Evolutionary conservation across 2,329 filamentous ascomycete genomes (phyloP), one percentile per base, ranked within the genome.

Genomic region (Tolypocladium capitatum): DNA sequence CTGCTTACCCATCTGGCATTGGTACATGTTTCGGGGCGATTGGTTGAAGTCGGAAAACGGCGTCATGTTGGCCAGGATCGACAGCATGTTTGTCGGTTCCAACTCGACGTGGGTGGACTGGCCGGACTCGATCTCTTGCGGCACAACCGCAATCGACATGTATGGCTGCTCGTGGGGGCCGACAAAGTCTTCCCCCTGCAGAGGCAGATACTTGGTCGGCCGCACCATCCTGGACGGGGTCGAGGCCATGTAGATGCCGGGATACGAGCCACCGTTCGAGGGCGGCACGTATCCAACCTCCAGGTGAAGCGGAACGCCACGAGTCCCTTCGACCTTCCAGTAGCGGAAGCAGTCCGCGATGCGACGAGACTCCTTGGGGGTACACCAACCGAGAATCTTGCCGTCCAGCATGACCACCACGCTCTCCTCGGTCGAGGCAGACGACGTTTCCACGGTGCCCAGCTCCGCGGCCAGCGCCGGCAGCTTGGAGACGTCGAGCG

Each of bases 1-100:
- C 71, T 98, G 92, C 66, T 98, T 98, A 70, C 88, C 89, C 92
- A 97, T 97, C 74, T 97, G 92, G 70, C 90, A 96, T 64, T 94
- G 87, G 64, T 97, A 98, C 91, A 97, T 97, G 69, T 98, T 98
- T 76, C 92, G 78, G 1, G 92, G 92, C 14, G 90, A 96, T 67
- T 98, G 92, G 68, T 98, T 98, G 70, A 95, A 95, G 64, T 98
- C 88, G 43, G 91, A 96, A 69, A 98, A 98, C 4, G 92, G 92
- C 0, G 92, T 98, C 84, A 96, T 94, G 68, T 97, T 97, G 59
- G 92, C 92, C 46, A 98, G 76, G 54, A 98, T 97, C 8, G 91
- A 97, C 27, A 98, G 79, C 55, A 98, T 97, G 67, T 97, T 92
- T 31, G 92, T 98, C 2, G 92, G 90, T 49, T 90, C 84, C 58